phyloP scores from a whole-genome alignment of 495 filamentous ascomycete species.

The Penicillium robsamsonii region DNA sequence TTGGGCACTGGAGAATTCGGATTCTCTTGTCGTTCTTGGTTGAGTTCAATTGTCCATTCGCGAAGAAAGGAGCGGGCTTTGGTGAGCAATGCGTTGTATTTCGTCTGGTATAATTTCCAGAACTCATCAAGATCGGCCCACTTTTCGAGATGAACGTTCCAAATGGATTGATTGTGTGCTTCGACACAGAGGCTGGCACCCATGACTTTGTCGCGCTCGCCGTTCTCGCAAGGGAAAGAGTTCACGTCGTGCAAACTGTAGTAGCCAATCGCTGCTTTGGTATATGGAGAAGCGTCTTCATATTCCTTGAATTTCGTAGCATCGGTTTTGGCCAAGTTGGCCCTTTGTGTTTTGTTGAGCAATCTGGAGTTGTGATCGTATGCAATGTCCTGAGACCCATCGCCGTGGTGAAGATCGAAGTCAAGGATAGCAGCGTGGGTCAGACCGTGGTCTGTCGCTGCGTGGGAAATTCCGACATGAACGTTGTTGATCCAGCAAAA shows the following conservation, averaged over 20 bases:
- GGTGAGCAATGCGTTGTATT: conserved; percentile 70
- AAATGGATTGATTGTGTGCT: conserved; percentile 86
- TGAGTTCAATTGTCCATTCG: conserved; percentile 61
- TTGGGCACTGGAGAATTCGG: conserved; percentile 48
- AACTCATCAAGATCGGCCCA: conserved; percentile 73
- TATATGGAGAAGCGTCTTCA: conserved; percentile 53
- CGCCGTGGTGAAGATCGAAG: conserved; percentile 95
- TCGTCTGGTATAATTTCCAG: conserved; percentile 78
- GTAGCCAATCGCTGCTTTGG: conserved; percentile 87
- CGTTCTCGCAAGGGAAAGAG: conserved; percentile 89
- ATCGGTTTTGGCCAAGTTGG: background rate
- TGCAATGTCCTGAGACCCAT: conserved; percentile 89
- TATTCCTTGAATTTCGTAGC: background rate
- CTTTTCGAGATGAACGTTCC: conserved; percentile 90
- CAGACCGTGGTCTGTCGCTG: conserved; percentile 72
- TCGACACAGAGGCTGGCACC: conserved; percentile 92
- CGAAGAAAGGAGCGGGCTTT: conserved; percentile 77
- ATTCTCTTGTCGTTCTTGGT: conserved; percentile 47
- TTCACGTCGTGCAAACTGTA: conserved; percentile 98
- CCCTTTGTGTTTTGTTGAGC: conserved; percentile 42
- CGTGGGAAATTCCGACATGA: conserved; percentile 92
- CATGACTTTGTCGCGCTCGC: conserved; percentile 83
- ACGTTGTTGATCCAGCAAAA: conserved; percentile 99
- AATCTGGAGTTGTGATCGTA: conserved; percentile 78
- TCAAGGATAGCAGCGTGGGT: conserved; percentile 96